Evolutionary conservation across 495 filamentous ascomycete genomes (phyloP), one percentile per base, ranked within the genome.

Genomic region (Penicillium soppii): DNA sequence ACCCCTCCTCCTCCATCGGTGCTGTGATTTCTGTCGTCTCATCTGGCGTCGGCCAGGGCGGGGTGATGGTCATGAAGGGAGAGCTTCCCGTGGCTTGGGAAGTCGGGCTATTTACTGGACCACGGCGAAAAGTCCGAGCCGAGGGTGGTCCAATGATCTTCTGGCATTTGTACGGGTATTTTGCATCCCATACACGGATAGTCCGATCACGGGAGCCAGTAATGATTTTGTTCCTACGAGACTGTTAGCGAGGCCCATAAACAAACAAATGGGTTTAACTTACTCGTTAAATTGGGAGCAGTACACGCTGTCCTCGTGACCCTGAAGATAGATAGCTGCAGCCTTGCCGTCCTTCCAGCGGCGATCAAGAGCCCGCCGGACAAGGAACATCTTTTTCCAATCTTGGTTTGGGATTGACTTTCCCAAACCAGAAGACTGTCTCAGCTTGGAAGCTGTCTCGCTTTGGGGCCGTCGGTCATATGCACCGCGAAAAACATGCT

Each of bases 231-330:
- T 87, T 71, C 66, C 89, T 94, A 37, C 19, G 35, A 27, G 26
- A 10, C 4, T 33, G 21, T 52, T 27, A 57, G 43, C 43, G 39
- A 49, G 12, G 36, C 17, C 25, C 13, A 27, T 8, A 13, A 43
- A 47, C 21, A n/a, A 12, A 15, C 22, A 5, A 49, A 10, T 50
- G 44, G 26, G 50, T 23, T 7, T 9, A 45, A 72, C 86, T 52
- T 82, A 90, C 87, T 97, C 92, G 66, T 98, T 94, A 71, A 97
- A 98, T 65, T 97, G 94, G 32, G 92, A 83, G 67, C 94, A 97
- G 70, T 98, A 98, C 20, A 98, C 92, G 54, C 90, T 96, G 67
- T 97, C 94, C 9, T 81, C 81, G 61, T 98, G 94, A 1, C 95
- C 94, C 61, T 92, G 88, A 15, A 97, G 75, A 65, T 95, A 96